Conservation (phyloP, 2,329 filamentous ascomycete genomes). For the Curvularia lunata region DNA sequence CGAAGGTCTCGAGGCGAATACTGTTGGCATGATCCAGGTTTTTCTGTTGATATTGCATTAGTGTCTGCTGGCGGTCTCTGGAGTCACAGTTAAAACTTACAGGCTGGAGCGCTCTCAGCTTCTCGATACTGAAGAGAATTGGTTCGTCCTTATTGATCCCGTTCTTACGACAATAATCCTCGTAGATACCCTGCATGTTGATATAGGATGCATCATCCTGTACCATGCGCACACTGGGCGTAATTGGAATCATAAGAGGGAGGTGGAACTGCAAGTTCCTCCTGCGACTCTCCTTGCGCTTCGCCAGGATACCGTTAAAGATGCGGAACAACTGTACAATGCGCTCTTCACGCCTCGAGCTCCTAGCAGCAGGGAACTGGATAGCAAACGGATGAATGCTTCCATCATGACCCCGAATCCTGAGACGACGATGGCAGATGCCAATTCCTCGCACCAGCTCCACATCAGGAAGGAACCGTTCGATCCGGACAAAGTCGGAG, state of each 20-base stretch:
- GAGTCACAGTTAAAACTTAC: conserved; percentile 28
- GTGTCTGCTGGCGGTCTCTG: neutral
- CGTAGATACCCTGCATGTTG: conserved; percentile 91
- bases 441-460: conserved; percentile 90
- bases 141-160: conserved; percentile 94
- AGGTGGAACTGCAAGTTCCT: conserved; percentile 96
- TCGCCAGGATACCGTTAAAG: conserved; percentile 88
- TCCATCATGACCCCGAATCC: conserved; percentile 96
- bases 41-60: conserved; percentile 57
- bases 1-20: conserved; percentile 88
- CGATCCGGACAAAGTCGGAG: conserved; percentile 96
- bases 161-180: conserved; percentile 90
- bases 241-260: conserved; percentile 92
- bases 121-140: conserved; percentile 93
- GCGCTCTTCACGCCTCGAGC: conserved; percentile 91
- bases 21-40: conserved; percentile 72
- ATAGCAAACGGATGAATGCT: conserved; percentile 97
- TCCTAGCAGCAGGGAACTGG: conserved; percentile 90
- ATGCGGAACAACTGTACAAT: conserved; percentile 97
- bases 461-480: conserved; percentile 93
- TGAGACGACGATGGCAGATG: conserved; percentile 88
- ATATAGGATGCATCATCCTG: conserved; percentile 96
- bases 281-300: conserved; percentile 92
- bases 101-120: conserved; percentile 71
- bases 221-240: conserved; percentile 91